A percentile compares a stretch with the other conserved stretches of the same genome.
Evolutionary conservation across 2,329 filamentous ascomycete species (phyloP).

Genomic region (Cyclaneusma minus): DNA sequence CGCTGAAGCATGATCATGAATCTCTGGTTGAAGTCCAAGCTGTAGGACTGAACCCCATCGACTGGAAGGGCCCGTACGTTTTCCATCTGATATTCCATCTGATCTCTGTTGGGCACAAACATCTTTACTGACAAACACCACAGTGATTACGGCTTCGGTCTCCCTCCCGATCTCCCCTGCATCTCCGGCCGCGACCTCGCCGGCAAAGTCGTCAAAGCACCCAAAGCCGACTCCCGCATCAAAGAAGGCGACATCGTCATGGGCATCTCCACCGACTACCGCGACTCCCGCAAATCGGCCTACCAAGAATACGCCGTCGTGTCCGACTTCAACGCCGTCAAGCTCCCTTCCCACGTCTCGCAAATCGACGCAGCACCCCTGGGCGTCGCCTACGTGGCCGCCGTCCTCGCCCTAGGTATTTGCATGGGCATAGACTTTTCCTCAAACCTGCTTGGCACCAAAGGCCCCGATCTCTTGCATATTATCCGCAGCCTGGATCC

Average conservation of each 20-base stretch:
- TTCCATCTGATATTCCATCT: too few species aligned
- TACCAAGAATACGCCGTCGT: constrained; percentile 35
- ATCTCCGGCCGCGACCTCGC: constrained; percentile 36
- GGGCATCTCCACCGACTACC: constrained; percentile 17
- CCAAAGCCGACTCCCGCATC: constrained; percentile 28
- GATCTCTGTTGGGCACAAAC: constrained; percentile 50
- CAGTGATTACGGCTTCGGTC: constrained; percentile 17
- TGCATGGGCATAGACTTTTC: constrained; percentile 55
- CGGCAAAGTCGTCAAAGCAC: constrained; percentile 41
- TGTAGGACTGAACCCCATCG: constrained; percentile 60
- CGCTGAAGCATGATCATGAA: constrained; percentile 35
- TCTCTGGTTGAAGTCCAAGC: constrained; percentile 43
- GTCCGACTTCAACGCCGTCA: constrained; percentile 16
- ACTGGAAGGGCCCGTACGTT: constrained; percentile 66
- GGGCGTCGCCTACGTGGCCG: constrained; percentile 34
- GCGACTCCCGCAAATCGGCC: constrained; percentile 15
- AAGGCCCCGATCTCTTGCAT: constrained; percentile 39
- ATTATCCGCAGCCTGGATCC: constrained; percentile 30
- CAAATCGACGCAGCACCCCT: constrained; percentile 12
- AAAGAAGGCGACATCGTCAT: constrained; percentile 35
- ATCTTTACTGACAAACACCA: constrained; percentile 60
- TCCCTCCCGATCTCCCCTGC: constrained; percentile 15
- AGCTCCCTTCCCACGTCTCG: constrained; percentile 10
- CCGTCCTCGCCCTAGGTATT: constrained; percentile 48
- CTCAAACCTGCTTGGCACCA: constrained; percentile 21